Evolutionary conservation across 805 yeast species (phyloP).

Genomic region (Saccharomycopsis sp.): DNA sequence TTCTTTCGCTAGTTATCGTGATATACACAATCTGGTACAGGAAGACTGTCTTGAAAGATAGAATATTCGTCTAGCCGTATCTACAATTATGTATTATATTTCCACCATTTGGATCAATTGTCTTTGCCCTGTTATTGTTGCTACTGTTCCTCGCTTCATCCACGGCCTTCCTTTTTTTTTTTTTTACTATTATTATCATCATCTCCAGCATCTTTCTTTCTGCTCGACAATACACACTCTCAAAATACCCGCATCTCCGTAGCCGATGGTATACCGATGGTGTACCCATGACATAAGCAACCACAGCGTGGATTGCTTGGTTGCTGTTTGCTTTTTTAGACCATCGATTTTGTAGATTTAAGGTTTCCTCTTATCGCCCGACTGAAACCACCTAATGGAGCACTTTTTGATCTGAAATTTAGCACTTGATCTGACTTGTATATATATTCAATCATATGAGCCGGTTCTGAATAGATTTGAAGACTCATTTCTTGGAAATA

Average conservation of each 20-base stretch:
- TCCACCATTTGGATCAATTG: not conserved
- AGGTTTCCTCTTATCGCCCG: not conserved
- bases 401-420: not conserved
- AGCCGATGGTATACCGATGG: not conserved
- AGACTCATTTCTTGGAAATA: no score
- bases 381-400: not conserved
- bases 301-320: not conserved
- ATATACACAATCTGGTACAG: conserved; percentile 24
- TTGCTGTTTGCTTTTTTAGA: no score
- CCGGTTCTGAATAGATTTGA: no score
- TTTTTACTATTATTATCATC: not conserved
- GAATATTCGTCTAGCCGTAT: not conserved
- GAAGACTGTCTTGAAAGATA: conserved; percentile 7
- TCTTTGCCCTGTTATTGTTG: not conserved
- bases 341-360: not conserved
- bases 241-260: not conserved
- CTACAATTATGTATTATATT: no score
- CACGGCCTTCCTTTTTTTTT: not conserved
- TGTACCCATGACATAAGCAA: no score
- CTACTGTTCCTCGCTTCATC: not conserved
- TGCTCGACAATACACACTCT: not conserved
- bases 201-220: not conserved
- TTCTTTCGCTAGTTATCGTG: conserved; percentile 22
- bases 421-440: not conserved
- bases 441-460: no score